Conservation (phyloP, 139 green algal genomes). For the Micractinium conductrix region DNA sequence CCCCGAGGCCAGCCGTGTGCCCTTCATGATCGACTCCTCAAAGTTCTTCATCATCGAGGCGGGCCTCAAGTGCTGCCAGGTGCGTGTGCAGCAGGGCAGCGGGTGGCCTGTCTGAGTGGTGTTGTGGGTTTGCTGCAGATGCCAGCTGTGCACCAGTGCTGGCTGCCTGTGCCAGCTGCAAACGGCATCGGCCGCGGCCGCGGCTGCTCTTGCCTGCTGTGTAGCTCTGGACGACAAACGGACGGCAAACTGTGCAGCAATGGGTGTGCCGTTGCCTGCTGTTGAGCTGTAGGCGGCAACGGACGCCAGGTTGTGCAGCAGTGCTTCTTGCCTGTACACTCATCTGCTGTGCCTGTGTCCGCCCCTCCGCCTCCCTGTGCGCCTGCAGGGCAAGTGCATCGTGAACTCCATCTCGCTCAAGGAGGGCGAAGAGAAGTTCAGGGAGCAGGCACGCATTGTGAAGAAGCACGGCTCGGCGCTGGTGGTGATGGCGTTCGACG, state of each 20-base stretch:
- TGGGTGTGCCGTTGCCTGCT: too few relatives aligned
- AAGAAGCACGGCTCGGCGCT: constrained; percentile 93
- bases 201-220: too few relatives aligned
- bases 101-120: too few relatives aligned
- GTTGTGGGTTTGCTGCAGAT: too few relatives aligned
- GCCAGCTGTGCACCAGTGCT: too few relatives aligned
- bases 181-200: too few relatives aligned
- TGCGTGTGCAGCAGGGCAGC: neutral
- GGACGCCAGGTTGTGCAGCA: too few relatives aligned
- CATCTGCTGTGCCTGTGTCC: neutral
- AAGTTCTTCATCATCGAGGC: constrained; percentile 99
- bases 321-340: neutral
- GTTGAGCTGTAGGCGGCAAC: too few relatives aligned
- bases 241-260: too few relatives aligned
- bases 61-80: constrained; percentile 94
- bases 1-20: constrained; percentile 92
- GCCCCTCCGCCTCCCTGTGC: neutral
- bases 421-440: constrained; percentile 96
- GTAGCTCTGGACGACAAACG: too few relatives aligned
- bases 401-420: constrained; percentile 99
- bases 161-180: too few relatives aligned
- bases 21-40: constrained; percentile 99
- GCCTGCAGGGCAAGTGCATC: constrained; percentile 94
- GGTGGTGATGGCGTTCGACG: constrained; percentile 99
- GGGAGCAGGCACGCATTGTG: constrained; percentile 76